Evolutionary conservation across 352 stramenopile genomes (phyloP).

Genomic region (Globisporangium apiculatum): DNA sequence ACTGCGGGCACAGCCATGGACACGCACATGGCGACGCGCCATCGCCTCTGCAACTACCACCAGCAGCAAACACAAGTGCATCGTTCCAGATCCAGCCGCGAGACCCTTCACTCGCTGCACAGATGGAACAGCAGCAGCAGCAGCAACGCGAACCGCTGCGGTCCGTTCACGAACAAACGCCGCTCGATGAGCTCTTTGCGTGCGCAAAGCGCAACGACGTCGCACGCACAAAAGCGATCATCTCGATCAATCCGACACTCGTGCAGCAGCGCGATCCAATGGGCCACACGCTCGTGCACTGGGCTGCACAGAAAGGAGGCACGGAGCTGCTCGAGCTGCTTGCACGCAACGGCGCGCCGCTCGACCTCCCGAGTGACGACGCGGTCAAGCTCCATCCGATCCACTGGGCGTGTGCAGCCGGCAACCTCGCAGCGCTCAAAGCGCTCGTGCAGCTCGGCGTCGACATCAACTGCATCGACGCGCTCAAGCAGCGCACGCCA

Average conservation of each 20-base stretch:
- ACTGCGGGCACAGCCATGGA: constrained; percentile 3
- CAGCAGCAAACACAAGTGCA: not conserved
- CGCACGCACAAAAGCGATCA: constrained; percentile 37
- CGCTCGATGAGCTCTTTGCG: constrained; percentile 55
- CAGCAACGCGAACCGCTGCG: not conserved
- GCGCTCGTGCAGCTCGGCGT: constrained; percentile 57
- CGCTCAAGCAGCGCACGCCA: constrained; percentile 62
- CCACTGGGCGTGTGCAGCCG: constrained; percentile 75
- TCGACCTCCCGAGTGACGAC: constrained; percentile 60
- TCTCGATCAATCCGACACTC: constrained; percentile 20
- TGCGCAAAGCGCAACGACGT: constrained; percentile 61
- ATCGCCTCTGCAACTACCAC: not conserved
- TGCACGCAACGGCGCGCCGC: constrained; percentile 28
- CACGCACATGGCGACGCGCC: constrained; percentile 4
- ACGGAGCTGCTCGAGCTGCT: constrained; percentile 55
- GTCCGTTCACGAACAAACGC: constrained; percentile 17
- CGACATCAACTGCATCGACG: constrained; percentile 70
- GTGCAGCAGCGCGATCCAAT: constrained; percentile 35
- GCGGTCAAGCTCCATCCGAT: constrained; percentile 63
- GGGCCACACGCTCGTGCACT: constrained; percentile 70
- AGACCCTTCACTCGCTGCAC: not conserved
- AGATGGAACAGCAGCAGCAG: not conserved
- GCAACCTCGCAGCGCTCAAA: constrained; percentile 59
- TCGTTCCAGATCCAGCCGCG: constrained; percentile 10
- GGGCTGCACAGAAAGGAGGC: constrained; percentile 50